These are phyloP conservation scores for Phytophthora chlamydospora DNA, from an alignment of 352 stramenopile genomes.

Conservation along the genomic window DNA sequence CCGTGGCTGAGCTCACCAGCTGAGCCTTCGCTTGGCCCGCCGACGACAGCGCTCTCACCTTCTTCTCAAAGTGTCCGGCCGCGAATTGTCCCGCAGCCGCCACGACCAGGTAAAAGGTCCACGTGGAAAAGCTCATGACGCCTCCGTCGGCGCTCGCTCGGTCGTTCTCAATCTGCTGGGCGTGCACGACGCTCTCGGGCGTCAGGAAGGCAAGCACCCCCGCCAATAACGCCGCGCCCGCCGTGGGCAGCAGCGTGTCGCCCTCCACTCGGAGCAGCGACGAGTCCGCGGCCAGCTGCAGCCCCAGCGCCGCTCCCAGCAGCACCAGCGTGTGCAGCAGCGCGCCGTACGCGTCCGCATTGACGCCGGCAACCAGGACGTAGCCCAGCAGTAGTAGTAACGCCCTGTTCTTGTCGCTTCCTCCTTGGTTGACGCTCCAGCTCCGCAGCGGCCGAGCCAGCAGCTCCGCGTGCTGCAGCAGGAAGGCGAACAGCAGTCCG, in stretches of 20 bases:
- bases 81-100: conserved; percentile 25
- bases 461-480: conserved; percentile 58
- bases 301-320: conserved; percentile 48
- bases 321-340: conserved; percentile 61
- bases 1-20: conserved; percentile 48
- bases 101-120: conserved; percentile 28
- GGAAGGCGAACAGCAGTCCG: conserved; percentile 71
- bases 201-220: conserved; percentile 40
- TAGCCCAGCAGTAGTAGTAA: conserved; percentile 53
- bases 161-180: conserved; percentile 41
- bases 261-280: conserved; percentile 20
- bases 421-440: conserved; percentile 5
- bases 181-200: conserved; percentile 29
- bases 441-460: conserved; percentile 55
- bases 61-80: conserved; percentile 19
- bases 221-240: conserved; percentile 37
- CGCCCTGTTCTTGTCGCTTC: conserved; percentile 25
- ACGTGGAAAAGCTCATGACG: conserved; percentile 26
- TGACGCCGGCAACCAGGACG: conserved; percentile 64
- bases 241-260: conserved; percentile 43
- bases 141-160: conserved; percentile 27
- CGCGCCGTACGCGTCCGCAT: conserved; percentile 69
- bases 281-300: conserved; percentile 30
- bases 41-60: conserved; percentile 25
- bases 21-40: conserved; percentile 35